Base-by-base conservation (phyloP, 1,139 yeast genomes). In the Scheffersomyces insectosa region DNA sequence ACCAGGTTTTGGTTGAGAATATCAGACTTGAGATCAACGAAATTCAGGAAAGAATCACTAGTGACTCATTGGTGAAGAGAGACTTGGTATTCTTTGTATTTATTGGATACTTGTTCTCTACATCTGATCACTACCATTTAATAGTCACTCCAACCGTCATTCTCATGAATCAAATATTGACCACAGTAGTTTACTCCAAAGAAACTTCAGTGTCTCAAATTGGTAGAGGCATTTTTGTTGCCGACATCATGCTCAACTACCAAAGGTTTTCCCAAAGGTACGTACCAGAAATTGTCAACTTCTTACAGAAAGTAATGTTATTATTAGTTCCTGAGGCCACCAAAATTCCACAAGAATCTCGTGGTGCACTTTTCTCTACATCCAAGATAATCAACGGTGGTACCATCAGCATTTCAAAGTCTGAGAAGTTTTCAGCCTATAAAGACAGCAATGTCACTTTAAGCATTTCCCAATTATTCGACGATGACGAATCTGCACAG, bases 121-220 rank as follows among this genome's bases (percentile, higher is more conserved):
- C 97, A 1, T 93, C 99, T 0, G 99, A 95, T 71, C 95, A 90
- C 59, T 93, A 88, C 64, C 98, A 95, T 71, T 75, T 89, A 49
- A 85, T 93, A 13, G 91, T 85, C 4, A 90, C 97, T 0, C 97
- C 98, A 2, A 78, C 95, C 2, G 70, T 82, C 32, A 77, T 93
- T 33, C 64, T 89, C 36, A 81, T 90, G 72, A 80, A 85, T 42
- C 93, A 89, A 62, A 72, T 81, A 20, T 67, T 91, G 42, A 54
- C 65, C n/a, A 52, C 55, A 25, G 51, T 64, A 15, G 51, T 57
- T 28, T 60, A 62, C 37, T 51, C 55, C 23, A 80, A 85, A 33
- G 79, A 77, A 47, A 58, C 75, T 29, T 68, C 75, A 31, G 67
- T 72, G 38, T 59, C 68, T 32, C 83, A 58, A 40, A 46, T 71